These are phyloP conservation scores for Drosera spatulata DNA, from an alignment of 179 eudicot genomes.

Conservation along the genomic window DNA sequence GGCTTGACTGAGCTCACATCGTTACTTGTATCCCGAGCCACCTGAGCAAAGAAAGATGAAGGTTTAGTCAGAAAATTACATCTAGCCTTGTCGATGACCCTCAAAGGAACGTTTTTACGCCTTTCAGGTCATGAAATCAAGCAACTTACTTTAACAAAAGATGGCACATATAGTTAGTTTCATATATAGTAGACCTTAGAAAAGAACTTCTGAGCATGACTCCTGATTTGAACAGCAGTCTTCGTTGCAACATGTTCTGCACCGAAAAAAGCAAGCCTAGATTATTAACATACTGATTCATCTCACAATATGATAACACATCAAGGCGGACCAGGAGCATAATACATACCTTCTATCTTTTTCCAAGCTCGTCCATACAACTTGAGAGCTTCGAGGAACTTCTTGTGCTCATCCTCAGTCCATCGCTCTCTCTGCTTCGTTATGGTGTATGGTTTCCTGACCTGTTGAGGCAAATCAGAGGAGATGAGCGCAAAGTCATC, in stretches of 20 bases:
- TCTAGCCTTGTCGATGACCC: slow-evolving; percentile 4
- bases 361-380: slow-evolving; percentile 89
- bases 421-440: slow-evolving; percentile 92
- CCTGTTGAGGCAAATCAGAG: slow-evolving; percentile 27
- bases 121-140: slow-evolving; percentile 22
- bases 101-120: slow-evolving; percentile 20
- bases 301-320: too few species aligned
- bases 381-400: slow-evolving; percentile 83
- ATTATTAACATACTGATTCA: too few species aligned
- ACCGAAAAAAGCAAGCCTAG: slow-evolving; percentile 1
- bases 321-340: background rate
- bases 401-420: slow-evolving; percentile 95
- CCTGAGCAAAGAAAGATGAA: slow-evolving; percentile 16
- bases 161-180: slow-evolving; percentile 17
- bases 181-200: slow-evolving; percentile 11
- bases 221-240: slow-evolving; percentile 95
- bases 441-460: slow-evolving; percentile 85
- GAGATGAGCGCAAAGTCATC: background rate
- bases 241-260: slow-evolving; percentile 90
- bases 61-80: slow-evolving; percentile 7
- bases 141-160: slow-evolving; percentile 33
- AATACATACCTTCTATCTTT: slow-evolving; percentile 67
- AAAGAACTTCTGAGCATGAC: slow-evolving; percentile 65
- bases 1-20: slow-evolving; percentile 12
- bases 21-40: slow-evolving; percentile 23